Base-by-base conservation (phyloP, 768 basidiomycete species). In the Psilocybe sp. region DNA sequence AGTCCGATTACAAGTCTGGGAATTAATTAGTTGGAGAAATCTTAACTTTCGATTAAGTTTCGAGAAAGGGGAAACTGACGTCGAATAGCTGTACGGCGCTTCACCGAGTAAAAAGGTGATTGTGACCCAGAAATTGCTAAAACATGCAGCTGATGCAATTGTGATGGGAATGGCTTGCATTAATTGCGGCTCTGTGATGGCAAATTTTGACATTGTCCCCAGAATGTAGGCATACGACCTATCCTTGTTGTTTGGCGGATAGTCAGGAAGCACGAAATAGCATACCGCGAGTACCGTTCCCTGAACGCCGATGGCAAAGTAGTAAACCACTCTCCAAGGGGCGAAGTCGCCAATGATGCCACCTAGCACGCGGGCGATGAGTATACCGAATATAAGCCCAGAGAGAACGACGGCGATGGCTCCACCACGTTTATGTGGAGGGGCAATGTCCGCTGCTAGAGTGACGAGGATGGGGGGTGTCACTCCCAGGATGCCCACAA, bases 371-470 rank as follows among this genome's bases (percentile, higher is more conserved):
- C 90, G 79, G 0, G 89, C 89, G 12, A 84, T 69, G 31, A 91
- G 79, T 33, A 92, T 69, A 9, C 90, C 91, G 20, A 92, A 74
- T 16, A 90, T 71, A 14, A 92, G 72, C 3, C 77, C 78, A 0
- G 85, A 77, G 41, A 86, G 70, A 4, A 89, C 85, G 48, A 92
- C 83, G 1, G 88, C 83, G 38, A 96, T 74, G 0, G 91, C 86
- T 5, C 83, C 75, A 0, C 86, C 92, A 20, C 91, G 80, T 16
- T 79, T 77, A 42, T 84, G 75, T 1, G 85, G 80, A 0, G 87
- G 82, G 0, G 91, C 91, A 20, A 95, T 78, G 66, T 96, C 93
- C 1, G 83, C 92, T 0, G 89, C 88, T 37, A 87, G 74, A 3
- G 78, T 78, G 59, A 92, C 80, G 49, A 96, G 81, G 51, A 94